Percentiles rank a stretch among this genome's conserved stretches.
Evolutionary conservation across 2,329 filamentous ascomycete species (phyloP).

Genomic region (Tolypocladium ophioglossoides): DNA sequence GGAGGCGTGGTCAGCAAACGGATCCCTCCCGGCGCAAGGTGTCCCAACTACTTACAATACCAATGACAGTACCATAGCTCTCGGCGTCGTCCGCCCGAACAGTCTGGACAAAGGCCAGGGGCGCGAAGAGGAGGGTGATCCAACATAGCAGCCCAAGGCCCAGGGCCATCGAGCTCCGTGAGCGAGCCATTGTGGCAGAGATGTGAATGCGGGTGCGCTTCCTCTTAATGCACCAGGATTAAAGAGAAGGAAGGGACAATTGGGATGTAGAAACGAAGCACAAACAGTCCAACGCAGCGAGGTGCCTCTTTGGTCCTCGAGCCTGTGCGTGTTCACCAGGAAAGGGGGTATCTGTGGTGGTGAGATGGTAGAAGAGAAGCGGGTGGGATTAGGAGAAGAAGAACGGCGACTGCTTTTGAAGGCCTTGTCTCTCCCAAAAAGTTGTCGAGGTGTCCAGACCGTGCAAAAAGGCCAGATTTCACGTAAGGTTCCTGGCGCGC

Average conservation of each 20-base stretch:
- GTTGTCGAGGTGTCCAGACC: constrained; percentile 34
- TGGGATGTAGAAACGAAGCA: constrained; percentile 13
- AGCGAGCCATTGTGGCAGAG: constrained; percentile 37
- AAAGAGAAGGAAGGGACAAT: constrained; percentile 9
- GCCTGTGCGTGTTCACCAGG: constrained; percentile 17
- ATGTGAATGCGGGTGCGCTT: constrained; percentile 9
- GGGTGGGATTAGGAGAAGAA: constrained; percentile 17
- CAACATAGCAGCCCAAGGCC: constrained; percentile 86
- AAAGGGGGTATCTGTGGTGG: constrained; percentile 17
- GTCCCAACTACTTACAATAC: constrained; percentile 57
- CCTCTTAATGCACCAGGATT: constrained; percentile 6
- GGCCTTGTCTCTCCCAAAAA: constrained; percentile 13
- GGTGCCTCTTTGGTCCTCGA: constrained; percentile 15
- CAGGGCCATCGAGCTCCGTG: constrained; percentile 60
- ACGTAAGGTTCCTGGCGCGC: constrained; percentile 13
- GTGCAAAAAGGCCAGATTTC: constrained; percentile 40
- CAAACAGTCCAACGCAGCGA: constrained; percentile 16
- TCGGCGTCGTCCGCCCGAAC: constrained; percentile 65
- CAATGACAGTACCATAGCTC: constrained; percentile 80
- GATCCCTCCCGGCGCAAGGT: background rate
- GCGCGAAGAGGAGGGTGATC: constrained; percentile 79
- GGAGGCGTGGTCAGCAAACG: background rate
- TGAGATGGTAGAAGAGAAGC: constrained; percentile 11
- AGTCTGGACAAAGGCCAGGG: constrained; percentile 73
- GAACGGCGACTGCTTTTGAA: constrained; percentile 26